Percentiles rank a stretch among this genome's conserved stretches.
These are phyloP conservation scores for Backusella psychrophila DNA, from an alignment of 192 early-diverging fungal species.

Conservation along the genomic window DNA sequence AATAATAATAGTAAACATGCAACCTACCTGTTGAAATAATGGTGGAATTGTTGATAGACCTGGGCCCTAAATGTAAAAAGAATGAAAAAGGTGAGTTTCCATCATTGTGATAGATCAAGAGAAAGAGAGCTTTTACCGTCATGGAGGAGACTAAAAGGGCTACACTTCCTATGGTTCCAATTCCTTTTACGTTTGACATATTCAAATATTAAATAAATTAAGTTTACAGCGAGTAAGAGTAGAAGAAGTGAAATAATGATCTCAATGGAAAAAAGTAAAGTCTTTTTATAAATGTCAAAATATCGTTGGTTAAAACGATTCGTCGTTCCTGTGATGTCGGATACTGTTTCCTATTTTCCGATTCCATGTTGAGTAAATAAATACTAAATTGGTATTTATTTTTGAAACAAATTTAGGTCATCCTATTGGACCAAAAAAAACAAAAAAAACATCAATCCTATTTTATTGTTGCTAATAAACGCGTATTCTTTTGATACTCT, in stretches of 20 bases:
- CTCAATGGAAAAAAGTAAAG: background rate
- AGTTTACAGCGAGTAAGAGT: background rate
- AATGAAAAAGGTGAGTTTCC: background rate
- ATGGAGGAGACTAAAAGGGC: conserved; percentile 29
- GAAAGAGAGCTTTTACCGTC: conserved; percentile 15
- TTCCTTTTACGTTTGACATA: conserved; percentile 14
- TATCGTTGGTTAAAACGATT: background rate
- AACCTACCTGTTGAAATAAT: conserved; percentile 57
- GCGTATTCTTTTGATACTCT: no score
- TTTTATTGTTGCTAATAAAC: background rate
- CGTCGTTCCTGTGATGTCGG: background rate
- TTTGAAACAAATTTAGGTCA: background rate
- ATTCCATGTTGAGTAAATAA: conserved; percentile 8
- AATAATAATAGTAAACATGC: conserved; percentile 38
- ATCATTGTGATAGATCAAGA: background rate
- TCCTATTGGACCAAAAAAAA: background rate
- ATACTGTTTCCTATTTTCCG: background rate
- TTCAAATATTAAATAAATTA: background rate
- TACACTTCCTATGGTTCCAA: conserved; percentile 23
- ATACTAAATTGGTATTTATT: conserved; percentile 6
- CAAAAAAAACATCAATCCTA: background rate
- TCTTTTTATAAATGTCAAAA: conserved; percentile 6
- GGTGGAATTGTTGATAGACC: conserved; percentile 43
- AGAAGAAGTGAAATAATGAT: background rate
- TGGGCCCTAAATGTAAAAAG: conserved; percentile 16